Base-by-base conservation (phyloP, 192 early-diverging fungal species). In the Backusella psychrophila region DNA sequence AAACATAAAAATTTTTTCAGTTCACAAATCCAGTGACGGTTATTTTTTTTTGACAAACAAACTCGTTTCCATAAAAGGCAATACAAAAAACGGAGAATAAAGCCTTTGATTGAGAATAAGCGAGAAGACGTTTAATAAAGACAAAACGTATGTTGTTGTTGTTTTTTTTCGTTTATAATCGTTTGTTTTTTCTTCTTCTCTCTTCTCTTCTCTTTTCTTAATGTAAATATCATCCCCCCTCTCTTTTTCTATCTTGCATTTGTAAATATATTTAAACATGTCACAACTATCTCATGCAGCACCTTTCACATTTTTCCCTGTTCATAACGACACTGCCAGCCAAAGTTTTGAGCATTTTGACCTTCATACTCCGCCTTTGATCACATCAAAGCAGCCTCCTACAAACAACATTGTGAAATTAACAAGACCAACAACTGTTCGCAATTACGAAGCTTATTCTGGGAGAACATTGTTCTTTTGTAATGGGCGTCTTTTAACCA, bases 401-500 rank as follows among this genome's bases (percentile, higher is more conserved):
- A 35, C 66, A 35, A 67, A 26, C 56, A 63, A 63, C 56, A 17
- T 49, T 17, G 44, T 71, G 26, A 44, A 71, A 71, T 4, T 71
- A 26, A 71, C 42, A 71, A 36, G 70, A 42, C 12, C 35, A 33
- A 49, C 70, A 3, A 14, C 29, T 34, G 23, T 44, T 44, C 46
- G 74, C 17, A 87, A 87, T 75, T 89, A 89, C 63, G 75, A 87
- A 74, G 15, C 83, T 9, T 89, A 85, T 78, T 81, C 85, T n/a
- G 88, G 88, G 19, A 74, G 75, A 69, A 91, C 87, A 80, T 77
- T 84, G 46, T 92, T 91, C 78, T 88, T 90, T 69, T 87, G 87
- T 29, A 76, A 84, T 29, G 93, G 93, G 2, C 88, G 91, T 35
- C 77, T 88, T 42, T 83, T 92, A 74, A 94, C 93, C 0, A 91